Base-by-base conservation (phyloP, 2,329 filamentous ascomycete genomes). In the Chrysoporthe deuterocubensis region DNA sequence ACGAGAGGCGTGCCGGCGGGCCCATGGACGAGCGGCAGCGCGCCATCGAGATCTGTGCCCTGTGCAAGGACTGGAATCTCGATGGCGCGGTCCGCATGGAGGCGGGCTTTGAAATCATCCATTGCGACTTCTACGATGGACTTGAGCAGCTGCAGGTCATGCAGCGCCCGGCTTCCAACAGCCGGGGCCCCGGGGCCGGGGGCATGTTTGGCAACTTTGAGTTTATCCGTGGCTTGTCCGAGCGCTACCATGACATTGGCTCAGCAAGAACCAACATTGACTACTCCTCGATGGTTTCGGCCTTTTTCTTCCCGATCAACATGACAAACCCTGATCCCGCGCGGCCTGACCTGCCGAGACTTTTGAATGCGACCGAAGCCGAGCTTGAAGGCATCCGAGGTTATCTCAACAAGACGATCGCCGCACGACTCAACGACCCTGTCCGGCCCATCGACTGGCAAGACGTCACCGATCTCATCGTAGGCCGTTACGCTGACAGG, bases 21-120 rank as follows among this genome's bases (percentile, higher is more conserved):
- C 67, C 67, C 18, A 73, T 81, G 71, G 79, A 78, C 57, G 89
- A 92, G 64, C 71, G 69, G 5, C 75, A 77, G 2, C 85, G 90
- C 7, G 89, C 89, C 0, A 61, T 72, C 1, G 80, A 81, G 1
- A 76, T 92, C 1, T 93, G 91, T 75, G 76, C 82, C 0, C 72
- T 90, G 11, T 82, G 85, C 11, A 76, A 57, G 68, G 76, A 72
- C 65, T 87, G 75, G 89, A 85, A 85, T 11, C 79, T 91, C n/a
- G 87, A 92, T 72, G 89, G 88, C 0, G 80, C 92, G 32, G 76
- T 92, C 2, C 84, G 90, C 13, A 89, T 89, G 83, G 90, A 93
- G 73, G 83, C 84, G 21, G 90, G 90, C 0, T 92, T 92, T 71
- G 90, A 93, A 76, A 82, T 91, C 64, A 90, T 92, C 62, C 80